phyloP scores from a whole-genome alignment of 169 alveolate species.

The Plasmodium gonderi region DNA sequence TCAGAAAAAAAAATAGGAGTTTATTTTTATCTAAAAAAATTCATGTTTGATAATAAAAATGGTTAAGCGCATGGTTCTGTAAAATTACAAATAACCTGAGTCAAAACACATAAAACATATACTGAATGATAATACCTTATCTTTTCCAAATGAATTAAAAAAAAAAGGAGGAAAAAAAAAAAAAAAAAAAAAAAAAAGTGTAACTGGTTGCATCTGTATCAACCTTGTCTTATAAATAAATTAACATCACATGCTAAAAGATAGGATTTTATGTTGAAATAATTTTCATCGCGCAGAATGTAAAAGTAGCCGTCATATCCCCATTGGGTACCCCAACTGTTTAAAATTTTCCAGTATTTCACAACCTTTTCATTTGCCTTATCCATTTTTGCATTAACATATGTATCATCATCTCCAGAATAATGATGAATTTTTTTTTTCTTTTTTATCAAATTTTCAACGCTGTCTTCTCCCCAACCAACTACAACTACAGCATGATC shows the following conservation, averaged over 20 bases:
- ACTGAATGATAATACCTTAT: too few species aligned
- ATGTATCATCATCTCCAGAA: background rate
- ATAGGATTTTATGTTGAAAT: conserved; percentile 41
- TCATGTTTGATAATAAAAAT: too few species aligned
- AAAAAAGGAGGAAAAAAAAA: background rate
- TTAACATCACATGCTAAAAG: conserved; percentile 65
- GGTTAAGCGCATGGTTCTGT: too few species aligned
- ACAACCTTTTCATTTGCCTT: background rate
- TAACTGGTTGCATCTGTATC: background rate
- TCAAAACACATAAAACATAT: too few species aligned
- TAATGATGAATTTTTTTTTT: conserved; percentile 6
- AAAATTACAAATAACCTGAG: too few species aligned
- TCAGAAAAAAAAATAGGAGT: too few species aligned
- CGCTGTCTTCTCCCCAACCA: conserved; percentile 73
- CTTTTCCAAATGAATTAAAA: too few species aligned
- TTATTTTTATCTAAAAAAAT: too few species aligned
- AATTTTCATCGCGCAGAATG: conserved; percentile 48
- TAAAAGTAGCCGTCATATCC: conserved; percentile 62
- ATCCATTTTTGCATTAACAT: background rate
- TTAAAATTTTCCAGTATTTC: conserved; percentile 63
- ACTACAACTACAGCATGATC: conserved; percentile 75
- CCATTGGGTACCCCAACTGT: conserved; percentile 73
- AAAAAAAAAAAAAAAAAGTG: background rate
- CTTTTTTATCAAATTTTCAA: conserved; percentile 22
- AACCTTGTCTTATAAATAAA: conserved; percentile 12